Percentiles rank a stretch among this genome's conserved stretches.
Evolutionary conservation across 768 basidiomycete genomes (phyloP).

Genomic region (Aureoboletus auriporus): DNA sequence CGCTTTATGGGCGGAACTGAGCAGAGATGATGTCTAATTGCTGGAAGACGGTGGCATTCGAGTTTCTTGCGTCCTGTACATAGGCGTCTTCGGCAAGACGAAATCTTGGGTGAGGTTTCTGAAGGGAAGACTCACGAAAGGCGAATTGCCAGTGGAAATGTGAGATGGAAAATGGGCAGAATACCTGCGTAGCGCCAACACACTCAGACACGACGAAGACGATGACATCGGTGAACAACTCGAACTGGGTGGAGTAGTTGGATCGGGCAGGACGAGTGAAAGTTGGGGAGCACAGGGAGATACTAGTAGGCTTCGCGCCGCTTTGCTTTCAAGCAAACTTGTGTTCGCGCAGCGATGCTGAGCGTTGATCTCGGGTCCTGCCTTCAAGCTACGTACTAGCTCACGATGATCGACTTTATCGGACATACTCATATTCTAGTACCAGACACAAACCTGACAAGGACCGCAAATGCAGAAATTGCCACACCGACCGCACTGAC

Average conservation of each 20-base stretch:
- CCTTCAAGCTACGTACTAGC: too few species aligned
- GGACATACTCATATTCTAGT: too few species aligned
- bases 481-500: too few species aligned
- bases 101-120: slow-evolving; percentile 76
- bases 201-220: slow-evolving; percentile 71
- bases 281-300: too few species aligned
- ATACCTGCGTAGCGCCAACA: slow-evolving; percentile 78
- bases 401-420: too few species aligned
- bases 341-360: too few species aligned
- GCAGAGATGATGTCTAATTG: slow-evolving; percentile 33
- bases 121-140: slow-evolving; percentile 80
- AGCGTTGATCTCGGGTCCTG: too few species aligned
- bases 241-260: slow-evolving; percentile 72
- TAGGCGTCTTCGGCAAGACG: slow-evolving; percentile 33
- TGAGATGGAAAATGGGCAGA: neutral
- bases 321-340: too few species aligned
- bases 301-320: too few species aligned
- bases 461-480: too few species aligned
- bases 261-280: neutral
- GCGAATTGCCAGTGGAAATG: slow-evolving; percentile 34
- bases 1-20: slow-evolving; percentile 50
- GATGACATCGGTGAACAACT: slow-evolving; percentile 62
- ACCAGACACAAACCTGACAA: too few species aligned
- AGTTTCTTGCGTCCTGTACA: slow-evolving; percentile 22
- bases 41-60: slow-evolving; percentile 29